Base-by-base conservation (phyloP, 805 yeast genomes). In the Teunomyces stri region DNA sequence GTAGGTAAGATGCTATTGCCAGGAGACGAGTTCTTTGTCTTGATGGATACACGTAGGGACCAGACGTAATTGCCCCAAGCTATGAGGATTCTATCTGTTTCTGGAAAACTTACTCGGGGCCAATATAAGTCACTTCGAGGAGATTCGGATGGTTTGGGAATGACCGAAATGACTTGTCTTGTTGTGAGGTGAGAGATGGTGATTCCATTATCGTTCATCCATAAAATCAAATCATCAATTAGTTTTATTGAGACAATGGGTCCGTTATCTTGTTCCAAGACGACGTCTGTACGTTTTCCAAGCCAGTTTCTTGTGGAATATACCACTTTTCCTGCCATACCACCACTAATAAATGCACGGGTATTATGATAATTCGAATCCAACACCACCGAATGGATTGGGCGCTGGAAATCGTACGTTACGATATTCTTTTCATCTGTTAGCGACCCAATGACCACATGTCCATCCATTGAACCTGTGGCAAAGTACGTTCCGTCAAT, bases 401-500 rank as follows among this genome's bases (percentile, higher is more conserved):
- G 97, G 25, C 97, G 72, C 56, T 86, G 85, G 64, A 90, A 87
- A 64, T 91, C 96, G 55, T 80, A 85, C 2, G 89, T 90, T 0
- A 77, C 72, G 2, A 86, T 80, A 55, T 86, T 94, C 4, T 72
- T 67, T 15, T 79, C 80, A 51, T 85, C 87, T 1, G 53, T 49
- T 1, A 88, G 69, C 2, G 90, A 79, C 0, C 96, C 94, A 4
- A 89, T 79, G 1, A 89, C 89, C 0, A 92, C 86, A 0, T 96
- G 87, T 0, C 99, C 99, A 61, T 94, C 99, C 72, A 92, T 84
- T 0, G 97, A 89, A 0, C 91, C 96, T 0, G 96, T 84, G 0
- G 94, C 95, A 50, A 94, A 81, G 57, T 76, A 81, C 6, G 66
- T 66, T 0, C 95, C 94, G 58, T 89, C 95, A 1, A 86, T 75